Evolutionary conservation across 257 asterid genomes (phyloP).

Genomic region (Agastache rugosa): DNA sequence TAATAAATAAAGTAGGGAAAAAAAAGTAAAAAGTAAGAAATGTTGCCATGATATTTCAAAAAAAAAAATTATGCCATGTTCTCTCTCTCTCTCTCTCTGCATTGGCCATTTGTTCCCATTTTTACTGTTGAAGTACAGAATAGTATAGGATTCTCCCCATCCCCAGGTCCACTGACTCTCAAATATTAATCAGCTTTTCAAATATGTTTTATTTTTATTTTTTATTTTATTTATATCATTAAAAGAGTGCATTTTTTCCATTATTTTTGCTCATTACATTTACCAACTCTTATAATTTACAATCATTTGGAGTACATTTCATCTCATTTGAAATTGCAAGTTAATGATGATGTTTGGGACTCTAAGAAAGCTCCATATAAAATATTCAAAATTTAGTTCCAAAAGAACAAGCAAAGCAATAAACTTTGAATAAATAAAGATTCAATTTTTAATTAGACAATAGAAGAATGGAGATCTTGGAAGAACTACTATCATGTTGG

Average conservation of each 20-base stretch:
- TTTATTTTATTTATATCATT: background rate
- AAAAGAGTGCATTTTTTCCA: background rate
- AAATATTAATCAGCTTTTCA: no score
- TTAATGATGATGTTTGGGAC: slow-evolving; percentile 13
- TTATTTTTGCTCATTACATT: background rate
- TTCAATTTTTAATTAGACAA: background rate
- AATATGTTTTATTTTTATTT: background rate
- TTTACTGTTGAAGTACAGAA: slow-evolving; percentile 23
- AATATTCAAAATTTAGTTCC: background rate
- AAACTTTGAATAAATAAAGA: slow-evolving; percentile 24
- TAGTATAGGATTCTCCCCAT: slow-evolving; percentile 21
- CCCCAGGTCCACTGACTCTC: slow-evolving; percentile 32
- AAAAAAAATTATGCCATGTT: slow-evolving; percentile 24
- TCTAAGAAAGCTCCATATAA: background rate
- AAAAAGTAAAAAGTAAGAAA: slow-evolving; percentile 11
- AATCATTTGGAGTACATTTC: background rate
- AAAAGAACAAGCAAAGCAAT: slow-evolving; percentile 24
- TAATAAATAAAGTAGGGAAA: background rate
- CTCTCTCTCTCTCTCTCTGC: slow-evolving; percentile 23
- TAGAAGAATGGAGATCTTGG: slow-evolving; percentile 18
- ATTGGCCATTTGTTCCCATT: slow-evolving; percentile 13
- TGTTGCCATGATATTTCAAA: background rate
- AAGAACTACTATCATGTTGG: slow-evolving; percentile 16
- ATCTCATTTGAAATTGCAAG: background rate
- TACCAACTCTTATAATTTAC: slow-evolving; percentile 9